Evolutionary conservation across 2,329 filamentous ascomycete genomes (phyloP).

Genomic region (Ceratocystis harringtonii): DNA sequence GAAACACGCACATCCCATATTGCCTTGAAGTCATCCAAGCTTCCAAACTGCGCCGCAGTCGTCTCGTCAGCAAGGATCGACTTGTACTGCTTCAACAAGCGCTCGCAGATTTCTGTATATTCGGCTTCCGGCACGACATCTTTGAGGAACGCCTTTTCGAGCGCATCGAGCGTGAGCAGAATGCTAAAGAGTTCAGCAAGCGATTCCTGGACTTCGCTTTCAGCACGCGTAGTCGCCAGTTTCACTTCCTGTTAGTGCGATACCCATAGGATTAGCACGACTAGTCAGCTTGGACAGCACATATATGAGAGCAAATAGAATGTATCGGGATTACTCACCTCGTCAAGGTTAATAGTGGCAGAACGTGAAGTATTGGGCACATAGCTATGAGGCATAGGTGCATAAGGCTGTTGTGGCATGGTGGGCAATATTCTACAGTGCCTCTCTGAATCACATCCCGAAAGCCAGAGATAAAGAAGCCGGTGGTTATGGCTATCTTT

Average conservation of each 20-base stretch:
- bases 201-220: constrained; percentile 88
- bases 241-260: constrained; percentile 61
- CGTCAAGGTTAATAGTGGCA: constrained; percentile 84
- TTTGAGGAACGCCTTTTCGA: constrained; percentile 93
- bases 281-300: not conserved
- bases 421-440: not conserved
- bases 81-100: constrained; percentile 91
- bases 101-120: constrained; percentile 91
- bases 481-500: not conserved
- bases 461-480: not conserved
- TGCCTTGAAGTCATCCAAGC: constrained; percentile 78
- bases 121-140: constrained; percentile 84
- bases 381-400: constrained; percentile 81
- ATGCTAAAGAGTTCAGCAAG: constrained; percentile 97
- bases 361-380: constrained; percentile 70
- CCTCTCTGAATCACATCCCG: constrained; percentile 11
- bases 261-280: not conserved
- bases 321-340: constrained; percentile 37
- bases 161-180: constrained; percentile 82
- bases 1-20: constrained; percentile 65
- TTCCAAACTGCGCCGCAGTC: constrained; percentile 75
- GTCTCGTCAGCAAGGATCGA: constrained; percentile 81
- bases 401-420: constrained; percentile 56
- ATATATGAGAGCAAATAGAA: not conserved
- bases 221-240: constrained; percentile 67